Base-by-base conservation (phyloP, 345 rosid genomes). In the Tarenaya hassleriana region DNA sequence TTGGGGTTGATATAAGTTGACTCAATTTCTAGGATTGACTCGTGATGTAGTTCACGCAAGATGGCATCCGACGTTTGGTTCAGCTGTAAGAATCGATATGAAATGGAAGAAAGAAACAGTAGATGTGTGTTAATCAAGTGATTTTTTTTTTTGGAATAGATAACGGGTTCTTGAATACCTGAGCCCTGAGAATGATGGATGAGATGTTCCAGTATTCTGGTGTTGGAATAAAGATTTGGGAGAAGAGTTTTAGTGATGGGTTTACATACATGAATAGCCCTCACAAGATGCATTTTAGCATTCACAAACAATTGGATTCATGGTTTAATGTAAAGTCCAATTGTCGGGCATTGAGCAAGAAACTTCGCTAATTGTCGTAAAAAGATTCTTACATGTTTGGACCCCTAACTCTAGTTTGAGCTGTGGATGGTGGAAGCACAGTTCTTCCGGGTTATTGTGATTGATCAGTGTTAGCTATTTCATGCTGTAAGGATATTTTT, bases 101-200 rank as follows among this genome's bases (percentile, higher is more conserved):
- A 35, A 14, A 34, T 8, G 31, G 8, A 34, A 21, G 58, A 41
- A 18, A 41, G 1, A 31, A 15, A 40, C 5, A 24, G 5, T 24
- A 24, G 29, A 24, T 24, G 29, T 24, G 29, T 5, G 29, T 24
- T 24, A 5, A 24, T 24, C 20, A 5, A 48, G 47, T 31, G 14
- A 7, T 40, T 34, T 10, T 13, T 50, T 19, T 48, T 13, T 50
- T 19, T 48, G 56, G 16, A 50, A 9, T 18, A 18, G 55, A 48
- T 40, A 4, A 6, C 15, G 18, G 12, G 40, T 12, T 38, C 7
- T 47, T 27, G 7, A 47, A 31, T 1, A 20, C 18, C 10, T 39
- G 48, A 17, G 20, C n/a, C n/a, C n/a, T n/a, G n/a, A n/a, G n/a
- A n/a, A n/a, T n/a, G 20, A 50, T 29, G 17, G 34, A 33, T 11